A percentile compares a stretch with the other conserved stretches of the same genome.
Conservation (phyloP, 2,329 filamentous ascomycete species). For the Fonsecaea pedrosoi region DNA sequence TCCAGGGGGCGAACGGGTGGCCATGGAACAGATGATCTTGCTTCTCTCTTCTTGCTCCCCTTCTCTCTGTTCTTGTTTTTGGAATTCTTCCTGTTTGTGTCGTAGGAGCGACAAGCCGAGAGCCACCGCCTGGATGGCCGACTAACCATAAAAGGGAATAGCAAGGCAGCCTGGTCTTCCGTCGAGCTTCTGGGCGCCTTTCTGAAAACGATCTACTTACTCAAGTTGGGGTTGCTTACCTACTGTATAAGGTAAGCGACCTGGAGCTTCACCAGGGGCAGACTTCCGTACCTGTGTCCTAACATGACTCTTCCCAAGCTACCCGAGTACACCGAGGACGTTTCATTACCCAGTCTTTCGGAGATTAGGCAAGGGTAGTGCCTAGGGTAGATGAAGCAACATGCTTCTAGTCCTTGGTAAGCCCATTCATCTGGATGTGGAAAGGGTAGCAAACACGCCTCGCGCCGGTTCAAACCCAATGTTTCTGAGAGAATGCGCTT, state of each 20-base stretch:
- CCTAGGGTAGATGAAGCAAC: neutral
- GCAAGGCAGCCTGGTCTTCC: neutral
- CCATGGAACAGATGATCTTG: neutral
- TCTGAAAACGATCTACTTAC: neutral
- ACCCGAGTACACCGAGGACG: neutral
- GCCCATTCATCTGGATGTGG: neutral
- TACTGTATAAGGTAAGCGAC: slow-evolving; percentile 1
- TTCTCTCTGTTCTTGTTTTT: neutral
- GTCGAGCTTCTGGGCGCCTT: neutral
- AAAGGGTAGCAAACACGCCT: neutral
- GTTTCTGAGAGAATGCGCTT: neutral
- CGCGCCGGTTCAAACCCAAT: neutral
- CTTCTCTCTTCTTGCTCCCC: neutral
- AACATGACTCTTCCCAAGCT: neutral
- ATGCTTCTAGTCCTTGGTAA: neutral
- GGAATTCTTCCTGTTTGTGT: neutral
- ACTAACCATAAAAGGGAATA: neutral
- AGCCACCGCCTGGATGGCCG: neutral
- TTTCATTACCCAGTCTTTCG: neutral
- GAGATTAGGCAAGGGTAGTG: neutral
- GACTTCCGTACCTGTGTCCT: neutral
- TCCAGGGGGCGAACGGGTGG: neutral
- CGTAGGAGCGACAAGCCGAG: neutral
- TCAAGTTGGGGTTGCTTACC: slow-evolving; percentile 2
- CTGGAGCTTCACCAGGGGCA: neutral